Conservation (phyloP, 306 rosid genomes). For the Rosa persica region DNA sequence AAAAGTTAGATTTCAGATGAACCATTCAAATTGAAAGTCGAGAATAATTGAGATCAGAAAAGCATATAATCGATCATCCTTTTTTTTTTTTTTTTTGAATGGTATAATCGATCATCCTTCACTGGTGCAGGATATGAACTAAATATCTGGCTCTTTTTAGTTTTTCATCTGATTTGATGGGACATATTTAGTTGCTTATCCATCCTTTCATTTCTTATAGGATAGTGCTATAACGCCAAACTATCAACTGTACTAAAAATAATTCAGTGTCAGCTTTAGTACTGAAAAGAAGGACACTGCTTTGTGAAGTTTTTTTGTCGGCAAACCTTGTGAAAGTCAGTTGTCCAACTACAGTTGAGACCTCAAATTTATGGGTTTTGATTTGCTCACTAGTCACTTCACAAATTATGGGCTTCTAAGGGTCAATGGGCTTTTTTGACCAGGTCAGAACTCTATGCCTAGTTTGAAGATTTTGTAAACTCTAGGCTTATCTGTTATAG, state of each 20-base stretch:
- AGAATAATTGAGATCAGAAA: neutral
- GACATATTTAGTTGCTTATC: neutral
- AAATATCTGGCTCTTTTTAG: neutral
- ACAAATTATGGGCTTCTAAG: neutral
- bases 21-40: neutral
- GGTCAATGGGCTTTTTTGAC: neutral
- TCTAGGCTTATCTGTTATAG: too few relatives aligned
- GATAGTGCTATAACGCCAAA: constrained; percentile 15
- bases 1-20: neutral
- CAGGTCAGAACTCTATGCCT: neutral
- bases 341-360: neutral
- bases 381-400: neutral
- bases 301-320: neutral
- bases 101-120: neutral
- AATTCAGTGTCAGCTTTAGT: neutral
- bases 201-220: neutral
- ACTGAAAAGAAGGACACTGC: neutral
- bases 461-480: too few relatives aligned
- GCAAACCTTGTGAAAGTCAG: neutral
- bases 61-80: neutral
- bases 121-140: neutral
- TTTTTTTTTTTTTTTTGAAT: too few relatives aligned
- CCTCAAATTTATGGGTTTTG: neutral
- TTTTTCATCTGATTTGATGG: neutral
- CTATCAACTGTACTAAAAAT: neutral